Evolutionary conservation across 257 asterid species (phyloP), one percentile per base, ranked within the genome.

Genomic region (Coffea eugenioides): DNA sequence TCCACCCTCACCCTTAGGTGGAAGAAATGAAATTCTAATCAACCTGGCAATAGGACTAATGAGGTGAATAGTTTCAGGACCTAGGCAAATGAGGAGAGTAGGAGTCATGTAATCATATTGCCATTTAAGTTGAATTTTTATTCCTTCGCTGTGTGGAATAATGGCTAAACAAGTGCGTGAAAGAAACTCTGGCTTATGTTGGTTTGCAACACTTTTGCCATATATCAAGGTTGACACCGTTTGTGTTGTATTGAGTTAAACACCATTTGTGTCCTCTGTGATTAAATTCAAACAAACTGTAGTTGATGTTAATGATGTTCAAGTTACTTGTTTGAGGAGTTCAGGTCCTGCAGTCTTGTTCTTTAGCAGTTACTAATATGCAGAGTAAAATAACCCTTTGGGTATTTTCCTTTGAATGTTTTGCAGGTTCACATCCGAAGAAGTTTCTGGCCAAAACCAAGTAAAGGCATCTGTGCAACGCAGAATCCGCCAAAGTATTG

Each of bases 381-480:
- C 81, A 54, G 66, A 64, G 76, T 56, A 76, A 78, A 68, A 36
- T 71, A 82, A 80, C 57, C 72, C 69, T 66, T 16, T 7, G 46
- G 8, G 0, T 57, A 18, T 64, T 45, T 48, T 59, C 71, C 34
- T 76, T 25, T 73, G 57, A 75, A 84, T 48, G 31, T 64, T 71
- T 57, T 82, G 77, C 87, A 95, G 99, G 92, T 95, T 95, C 87
- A 90, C 98, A 76, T 82, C 92, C 34, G 99, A 95, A 82, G 99
- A 95, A 83, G 98, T 95, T 82, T 93, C 99, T 79, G 99, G 94
- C 41, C 99, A 95, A 86, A 95, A 95, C 90, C 99, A 93, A 95
- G 98, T 93, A 80, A 95, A 95, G 95, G 98, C 99, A 75, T 95
- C 98, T 79, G 99, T 95, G 74, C 99, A 95, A 81, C 87, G 99